These are phyloP conservation scores for Colletotrichum caudatum DNA, from an alignment of 2,329 filamentous ascomycete species.

Conservation along the genomic window DNA sequence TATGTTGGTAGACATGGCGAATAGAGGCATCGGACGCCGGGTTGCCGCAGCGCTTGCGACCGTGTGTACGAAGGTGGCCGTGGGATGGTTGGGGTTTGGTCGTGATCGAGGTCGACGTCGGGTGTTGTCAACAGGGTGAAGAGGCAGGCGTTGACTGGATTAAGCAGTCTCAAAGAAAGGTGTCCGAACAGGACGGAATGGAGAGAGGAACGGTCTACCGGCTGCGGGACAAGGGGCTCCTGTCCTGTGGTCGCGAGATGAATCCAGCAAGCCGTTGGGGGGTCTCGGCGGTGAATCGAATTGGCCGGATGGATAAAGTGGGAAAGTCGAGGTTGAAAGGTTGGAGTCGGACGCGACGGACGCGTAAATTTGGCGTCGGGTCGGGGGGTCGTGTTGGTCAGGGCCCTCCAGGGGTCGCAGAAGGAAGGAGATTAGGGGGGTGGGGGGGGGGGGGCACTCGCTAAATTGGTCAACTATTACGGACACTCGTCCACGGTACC, in stretches of 20 bases:
- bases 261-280: conserved; percentile 3
- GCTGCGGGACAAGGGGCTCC: conserved; percentile 5
- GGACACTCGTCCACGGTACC: too few species aligned
- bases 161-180: neutral
- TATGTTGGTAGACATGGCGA: conserved; percentile 61
- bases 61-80: neutral
- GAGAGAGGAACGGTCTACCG: neutral
- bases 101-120: neutral
- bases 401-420: neutral
- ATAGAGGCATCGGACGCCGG: conserved; percentile 58
- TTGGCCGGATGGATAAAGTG: conserved; percentile 15
- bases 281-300: conserved; percentile 15
- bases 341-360: conserved; percentile 46
- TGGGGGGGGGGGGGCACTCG: neutral
- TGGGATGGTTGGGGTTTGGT: neutral
- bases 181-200: neutral
- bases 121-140: neutral
- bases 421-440: conserved; percentile 20
- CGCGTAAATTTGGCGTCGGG: conserved; percentile 52
- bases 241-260: neutral
- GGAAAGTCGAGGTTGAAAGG: conserved; percentile 21
- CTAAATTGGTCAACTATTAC: neutral
- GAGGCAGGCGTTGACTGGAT: neutral
- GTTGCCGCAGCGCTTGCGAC: conserved; percentile 28
- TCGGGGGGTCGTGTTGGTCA: conserved; percentile 33